These are phyloP conservation scores for Saccharomycopsis oosterbeekiorum DNA, from an alignment of 805 yeast genomes.

Conservation along the genomic window DNA sequence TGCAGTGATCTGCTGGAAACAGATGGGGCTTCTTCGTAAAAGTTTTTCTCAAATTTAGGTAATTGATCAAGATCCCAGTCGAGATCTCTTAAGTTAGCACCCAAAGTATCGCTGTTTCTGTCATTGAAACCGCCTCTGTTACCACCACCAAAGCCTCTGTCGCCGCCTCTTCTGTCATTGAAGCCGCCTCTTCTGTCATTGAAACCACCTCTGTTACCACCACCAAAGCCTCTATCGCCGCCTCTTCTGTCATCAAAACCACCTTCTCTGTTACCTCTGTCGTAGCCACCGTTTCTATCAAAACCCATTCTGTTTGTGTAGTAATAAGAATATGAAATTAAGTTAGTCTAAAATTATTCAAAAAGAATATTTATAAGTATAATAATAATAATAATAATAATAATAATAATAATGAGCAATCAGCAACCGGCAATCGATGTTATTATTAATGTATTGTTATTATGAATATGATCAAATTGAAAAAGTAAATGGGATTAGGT, in stretches of 20 bases:
- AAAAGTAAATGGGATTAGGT: too few species aligned
- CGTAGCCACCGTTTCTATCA: constrained; percentile 23
- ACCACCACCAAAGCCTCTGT: constrained; percentile 29
- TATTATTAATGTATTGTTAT: too few species aligned
- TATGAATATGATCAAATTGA: too few species aligned
- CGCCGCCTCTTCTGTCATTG: constrained; percentile 31
- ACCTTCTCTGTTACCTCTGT: constrained; percentile 23
- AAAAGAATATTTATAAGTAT: background rate
- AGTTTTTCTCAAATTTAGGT: constrained; percentile 91
- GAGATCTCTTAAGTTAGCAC: constrained; percentile 55
- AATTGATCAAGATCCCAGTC: constrained; percentile 70
- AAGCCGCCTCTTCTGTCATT: constrained; percentile 27
- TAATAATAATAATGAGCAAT: background rate
- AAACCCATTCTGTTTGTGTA: constrained; percentile 24
- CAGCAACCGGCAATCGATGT: too few species aligned
- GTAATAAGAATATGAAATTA: background rate
- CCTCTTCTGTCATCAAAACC: constrained; percentile 16
- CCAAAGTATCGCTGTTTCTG: constrained; percentile 31
- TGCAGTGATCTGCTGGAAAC: constrained; percentile 67
- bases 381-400: background rate
- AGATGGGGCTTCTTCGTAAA: constrained; percentile 74
- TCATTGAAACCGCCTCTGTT: constrained; percentile 30
- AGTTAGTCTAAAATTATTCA: background rate
- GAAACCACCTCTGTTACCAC: constrained; percentile 24
- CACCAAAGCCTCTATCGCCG: constrained; percentile 18